Conservation (phyloP, 2,329 filamentous ascomycete genomes). For the Aotearoamyces nothofagi region DNA sequence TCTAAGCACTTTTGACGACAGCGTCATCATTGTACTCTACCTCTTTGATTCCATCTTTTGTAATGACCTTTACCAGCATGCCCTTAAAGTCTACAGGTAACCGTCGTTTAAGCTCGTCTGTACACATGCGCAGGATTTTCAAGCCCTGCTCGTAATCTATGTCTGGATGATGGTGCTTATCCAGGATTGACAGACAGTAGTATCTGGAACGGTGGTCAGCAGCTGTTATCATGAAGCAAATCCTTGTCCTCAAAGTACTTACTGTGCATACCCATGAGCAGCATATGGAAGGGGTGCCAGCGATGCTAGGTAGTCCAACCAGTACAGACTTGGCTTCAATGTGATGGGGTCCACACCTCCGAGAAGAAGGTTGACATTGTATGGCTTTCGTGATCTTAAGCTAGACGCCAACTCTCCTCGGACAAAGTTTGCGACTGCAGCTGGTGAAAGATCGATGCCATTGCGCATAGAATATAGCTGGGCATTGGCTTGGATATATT, state of each 20-base stretch:
- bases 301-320: constrained; percentile 92
- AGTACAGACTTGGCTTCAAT: constrained; percentile 83
- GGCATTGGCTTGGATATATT: constrained; percentile 97
- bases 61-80: constrained; percentile 84
- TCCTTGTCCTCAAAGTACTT: no score
- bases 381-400: constrained; percentile 81
- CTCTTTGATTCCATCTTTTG: constrained; percentile 80
- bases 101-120: constrained; percentile 90
- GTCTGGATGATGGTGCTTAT: constrained; percentile 96
- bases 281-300: constrained; percentile 84
- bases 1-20: constrained; percentile 5
- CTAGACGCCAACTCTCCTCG: constrained; percentile 84
- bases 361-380: constrained; percentile 91
- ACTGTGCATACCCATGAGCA: constrained; percentile 96
- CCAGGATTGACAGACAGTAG: constrained; percentile 93
- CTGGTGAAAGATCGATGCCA: constrained; percentile 78
- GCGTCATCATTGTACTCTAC: constrained; percentile 65
- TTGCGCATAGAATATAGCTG: constrained; percentile 99
- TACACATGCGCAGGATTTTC: constrained; percentile 88
- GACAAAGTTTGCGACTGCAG: constrained; percentile 83
- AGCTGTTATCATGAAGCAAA: no score
- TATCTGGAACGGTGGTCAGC: no score
- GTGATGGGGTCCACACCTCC: constrained; percentile 89
- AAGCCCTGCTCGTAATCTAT: constrained; percentile 80
- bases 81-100: constrained; percentile 99